These are phyloP conservation scores for Penicillium corylophilum DNA, from an alignment of 2,329 filamentous ascomycete species.

Conservation along the genomic window DNA sequence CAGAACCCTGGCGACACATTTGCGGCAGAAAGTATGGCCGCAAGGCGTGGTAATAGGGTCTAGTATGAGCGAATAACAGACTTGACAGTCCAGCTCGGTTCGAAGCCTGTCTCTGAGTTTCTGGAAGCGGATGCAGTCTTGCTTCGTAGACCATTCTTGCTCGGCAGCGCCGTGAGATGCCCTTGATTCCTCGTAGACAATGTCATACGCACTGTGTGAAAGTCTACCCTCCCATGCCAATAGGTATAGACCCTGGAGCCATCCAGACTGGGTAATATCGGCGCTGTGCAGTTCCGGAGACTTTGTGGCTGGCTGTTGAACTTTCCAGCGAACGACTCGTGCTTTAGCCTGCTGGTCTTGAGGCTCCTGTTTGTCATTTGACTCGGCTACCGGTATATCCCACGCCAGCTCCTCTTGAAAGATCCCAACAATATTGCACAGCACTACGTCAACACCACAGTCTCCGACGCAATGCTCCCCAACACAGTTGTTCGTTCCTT, in stretches of 20 bases:
- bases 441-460: constrained; percentile 72
- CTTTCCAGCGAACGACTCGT: constrained; percentile 31
- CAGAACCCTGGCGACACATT: constrained; percentile 72
- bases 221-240: constrained; percentile 64
- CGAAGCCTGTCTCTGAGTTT: constrained; percentile 62
- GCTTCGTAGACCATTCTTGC: not conserved
- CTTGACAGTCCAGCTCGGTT: constrained; percentile 79
- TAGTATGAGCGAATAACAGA: constrained; percentile 78
- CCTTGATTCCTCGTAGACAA: constrained; percentile 45
- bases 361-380: constrained; percentile 5
- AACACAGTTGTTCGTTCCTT: constrained; percentile 51
- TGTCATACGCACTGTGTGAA: constrained; percentile 53
- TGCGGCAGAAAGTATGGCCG: constrained; percentile 85
- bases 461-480: constrained; percentile 74
- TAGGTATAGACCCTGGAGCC: constrained; percentile 63
- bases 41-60: constrained; percentile 83
- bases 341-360: constrained; percentile 27
- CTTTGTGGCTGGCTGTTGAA: constrained; percentile 7
- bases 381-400: constrained; percentile 4
- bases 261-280: constrained; percentile 10
- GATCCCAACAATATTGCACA: constrained; percentile 68
- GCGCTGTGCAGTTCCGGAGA: constrained; percentile 4
- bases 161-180: constrained; percentile 23
- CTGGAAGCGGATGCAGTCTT: constrained; percentile 41
- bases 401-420: constrained; percentile 44